These are phyloP conservation scores for Panus rudis DNA, from an alignment of 768 basidiomycete genomes.

Conservation along the genomic window DNA sequence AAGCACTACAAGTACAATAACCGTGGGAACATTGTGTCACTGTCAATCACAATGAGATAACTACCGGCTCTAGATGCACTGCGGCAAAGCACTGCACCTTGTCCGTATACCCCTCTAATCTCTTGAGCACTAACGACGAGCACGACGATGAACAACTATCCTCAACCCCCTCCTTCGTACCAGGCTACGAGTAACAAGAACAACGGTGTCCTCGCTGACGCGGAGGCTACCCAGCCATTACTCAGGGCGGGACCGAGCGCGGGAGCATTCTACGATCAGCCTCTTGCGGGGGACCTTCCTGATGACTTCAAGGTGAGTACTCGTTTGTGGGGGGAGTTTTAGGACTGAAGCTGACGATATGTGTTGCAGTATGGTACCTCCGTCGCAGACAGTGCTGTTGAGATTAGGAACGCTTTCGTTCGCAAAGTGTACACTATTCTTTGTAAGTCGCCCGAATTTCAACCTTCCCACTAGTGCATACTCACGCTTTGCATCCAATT, in stretches of 20 bases:
- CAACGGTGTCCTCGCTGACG: constrained; percentile 13
- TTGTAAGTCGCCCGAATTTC: constrained; percentile 60
- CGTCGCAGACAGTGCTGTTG: constrained; percentile 67
- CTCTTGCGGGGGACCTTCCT: constrained; percentile 65
- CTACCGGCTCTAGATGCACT: no score
- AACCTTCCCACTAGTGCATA: not conserved
- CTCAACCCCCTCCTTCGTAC: constrained; percentile 20
- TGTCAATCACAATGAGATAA: no score
- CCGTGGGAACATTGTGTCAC: no score
- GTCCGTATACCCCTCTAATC: no score
- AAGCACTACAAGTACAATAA: no score
- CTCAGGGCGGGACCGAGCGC: constrained; percentile 38
- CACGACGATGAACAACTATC: constrained; percentile 21
- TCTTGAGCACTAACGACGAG: constrained; percentile 1
- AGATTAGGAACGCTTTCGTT: constrained; percentile 81
- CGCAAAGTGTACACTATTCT: constrained; percentile 90
- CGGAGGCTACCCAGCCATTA: constrained; percentile 40
- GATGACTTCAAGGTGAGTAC: constrained; percentile 86
- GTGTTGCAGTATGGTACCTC: constrained; percentile 64
- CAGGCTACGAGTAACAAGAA: constrained; percentile 6
- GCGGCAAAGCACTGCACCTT: no score
- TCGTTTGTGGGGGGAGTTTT: constrained; percentile 6
- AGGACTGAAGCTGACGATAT: constrained; percentile 7
- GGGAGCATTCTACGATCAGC: constrained; percentile 67
- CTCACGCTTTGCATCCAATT: not conserved